These are phyloP conservation scores for Tuctoria greenei DNA, from an alignment of 176 grass and related monocot species.

Conservation along the genomic window DNA sequence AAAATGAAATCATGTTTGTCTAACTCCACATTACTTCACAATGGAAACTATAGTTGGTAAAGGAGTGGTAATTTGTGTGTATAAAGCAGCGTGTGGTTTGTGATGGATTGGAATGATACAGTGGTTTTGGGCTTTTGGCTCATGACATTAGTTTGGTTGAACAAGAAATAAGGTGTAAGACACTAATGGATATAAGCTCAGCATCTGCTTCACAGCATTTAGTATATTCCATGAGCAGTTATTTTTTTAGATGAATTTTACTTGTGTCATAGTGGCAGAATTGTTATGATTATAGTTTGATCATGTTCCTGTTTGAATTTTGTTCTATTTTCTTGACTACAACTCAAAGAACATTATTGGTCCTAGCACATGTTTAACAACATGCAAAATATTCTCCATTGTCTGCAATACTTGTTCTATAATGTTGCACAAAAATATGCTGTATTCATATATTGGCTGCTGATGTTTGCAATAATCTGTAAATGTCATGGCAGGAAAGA, in stretches of 20 bases:
- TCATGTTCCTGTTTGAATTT: background rate
- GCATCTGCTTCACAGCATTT: background rate
- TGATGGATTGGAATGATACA: background rate
- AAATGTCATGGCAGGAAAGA: slow-evolving; percentile 59
- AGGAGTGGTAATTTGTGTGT: no score
- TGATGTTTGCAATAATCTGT: slow-evolving; percentile 2
- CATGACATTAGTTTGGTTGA: background rate
- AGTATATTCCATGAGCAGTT: background rate
- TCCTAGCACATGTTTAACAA: background rate
- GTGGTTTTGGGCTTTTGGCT: background rate
- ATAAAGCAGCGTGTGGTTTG: background rate
- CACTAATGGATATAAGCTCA: background rate
- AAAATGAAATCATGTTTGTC: no score
- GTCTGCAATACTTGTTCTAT: background rate
- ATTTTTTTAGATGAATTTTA: background rate
- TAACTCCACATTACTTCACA: background rate
- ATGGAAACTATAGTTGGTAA: background rate
- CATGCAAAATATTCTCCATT: background rate
- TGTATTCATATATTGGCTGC: background rate
- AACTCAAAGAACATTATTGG: background rate
- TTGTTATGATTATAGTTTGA: background rate
- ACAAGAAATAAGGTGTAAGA: background rate
- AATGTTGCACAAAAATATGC: background rate
- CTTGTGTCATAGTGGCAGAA: background rate
- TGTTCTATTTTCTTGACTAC: background rate